These are phyloP conservation scores for Daldinia loculata DNA, from an alignment of 495 filamentous ascomycete species.

Conservation along the genomic window DNA sequence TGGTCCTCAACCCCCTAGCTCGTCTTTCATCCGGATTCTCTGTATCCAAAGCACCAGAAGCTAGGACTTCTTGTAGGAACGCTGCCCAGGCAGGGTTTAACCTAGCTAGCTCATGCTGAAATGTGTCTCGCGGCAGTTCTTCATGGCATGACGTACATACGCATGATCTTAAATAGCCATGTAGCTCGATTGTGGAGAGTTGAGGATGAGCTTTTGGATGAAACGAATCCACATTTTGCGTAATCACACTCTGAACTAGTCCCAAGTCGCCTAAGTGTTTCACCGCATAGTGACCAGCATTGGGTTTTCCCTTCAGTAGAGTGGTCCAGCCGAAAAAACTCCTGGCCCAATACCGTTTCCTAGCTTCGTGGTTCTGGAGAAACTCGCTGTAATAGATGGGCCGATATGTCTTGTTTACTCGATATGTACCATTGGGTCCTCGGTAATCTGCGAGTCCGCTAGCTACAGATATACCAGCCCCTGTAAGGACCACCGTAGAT, in stretches of 20 bases:
- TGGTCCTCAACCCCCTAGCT: slow-evolving; percentile 76
- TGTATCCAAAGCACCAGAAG: slow-evolving; percentile 76
- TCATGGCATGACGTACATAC: slow-evolving; percentile 81
- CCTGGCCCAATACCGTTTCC: slow-evolving; percentile 95
- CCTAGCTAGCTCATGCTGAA: slow-evolving; percentile 76
- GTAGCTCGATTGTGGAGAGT: slow-evolving; percentile 81
- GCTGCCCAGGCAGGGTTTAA: slow-evolving; percentile 89
- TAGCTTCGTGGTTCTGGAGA: slow-evolving; percentile 77
- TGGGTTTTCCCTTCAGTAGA: slow-evolving; percentile 79
- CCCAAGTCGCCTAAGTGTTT: slow-evolving; percentile 74
- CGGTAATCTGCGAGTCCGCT: slow-evolving; percentile 94
- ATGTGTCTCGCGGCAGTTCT: slow-evolving; percentile 71
- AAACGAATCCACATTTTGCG: slow-evolving; percentile 97
- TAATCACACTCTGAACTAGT: slow-evolving; percentile 78
- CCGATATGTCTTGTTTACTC: slow-evolving; percentile 84
- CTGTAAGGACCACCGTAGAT: slow-evolving; percentile 77
- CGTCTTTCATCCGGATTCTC: slow-evolving; percentile 76
- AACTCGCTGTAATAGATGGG: slow-evolving; percentile 97
- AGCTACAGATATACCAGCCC: slow-evolving; percentile 92
- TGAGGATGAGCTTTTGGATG: slow-evolving; percentile 80
- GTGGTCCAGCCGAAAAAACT: slow-evolving; percentile 93
- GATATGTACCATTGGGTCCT: slow-evolving; percentile 88
- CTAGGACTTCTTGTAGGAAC: slow-evolving; percentile 75
- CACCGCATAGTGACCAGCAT: slow-evolving; percentile 80
- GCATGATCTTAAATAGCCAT: slow-evolving; percentile 85